Base-by-base conservation (phyloP, 192 early-diverging fungal genomes). In the Coemansia erecta region DNA sequence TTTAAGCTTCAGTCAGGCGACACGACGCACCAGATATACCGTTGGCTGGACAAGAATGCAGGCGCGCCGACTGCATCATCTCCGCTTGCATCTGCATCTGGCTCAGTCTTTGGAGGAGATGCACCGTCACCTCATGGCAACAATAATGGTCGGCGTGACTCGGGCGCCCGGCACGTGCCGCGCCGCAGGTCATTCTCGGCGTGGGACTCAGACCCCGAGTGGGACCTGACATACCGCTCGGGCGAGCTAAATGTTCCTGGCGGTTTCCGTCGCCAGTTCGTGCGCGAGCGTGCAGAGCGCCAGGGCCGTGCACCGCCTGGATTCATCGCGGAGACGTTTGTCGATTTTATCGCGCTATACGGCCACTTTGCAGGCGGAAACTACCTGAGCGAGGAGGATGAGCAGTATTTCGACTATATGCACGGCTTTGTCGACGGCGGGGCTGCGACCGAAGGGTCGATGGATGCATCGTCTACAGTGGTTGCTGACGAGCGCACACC, bases 281-380 rank as follows among this genome's bases (percentile, higher is more conserved):
- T 97, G 41, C 82, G 83, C 21, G 80, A 87, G 63, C 86, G 92
- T 45, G 91, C 91, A 6, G 77, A 76, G 37, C 76, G 81, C 37
- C 78, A 81, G 54, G 93, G 91, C 45, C 82, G 83, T 17, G 65
- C 65, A 12, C 82, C 64, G 48, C 90, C 89, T 0, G 87, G 90
- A 45, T 74, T 87, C 14, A 75, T 95, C 51, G 92, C 96, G 2
- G 76, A 86, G 43, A 92, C 89, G 56, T 98, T 96, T 83, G 83
- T 95, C 37, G 96, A 98, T 67, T 97, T 98, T 68, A 83, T 98
- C 51, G 89, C 89, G 23, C 83, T 98, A 47, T 97, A 92, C 63
- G 94, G 93, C 33, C 94, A 92, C 70, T 98, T 94, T 83, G 95
- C 91, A 33, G 95, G 94, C 46, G 95, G 95, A 64, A 89, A 93